Conservation (phyloP, 2,329 filamentous ascomycete species). For the Aureobasidium sp. region DNA sequence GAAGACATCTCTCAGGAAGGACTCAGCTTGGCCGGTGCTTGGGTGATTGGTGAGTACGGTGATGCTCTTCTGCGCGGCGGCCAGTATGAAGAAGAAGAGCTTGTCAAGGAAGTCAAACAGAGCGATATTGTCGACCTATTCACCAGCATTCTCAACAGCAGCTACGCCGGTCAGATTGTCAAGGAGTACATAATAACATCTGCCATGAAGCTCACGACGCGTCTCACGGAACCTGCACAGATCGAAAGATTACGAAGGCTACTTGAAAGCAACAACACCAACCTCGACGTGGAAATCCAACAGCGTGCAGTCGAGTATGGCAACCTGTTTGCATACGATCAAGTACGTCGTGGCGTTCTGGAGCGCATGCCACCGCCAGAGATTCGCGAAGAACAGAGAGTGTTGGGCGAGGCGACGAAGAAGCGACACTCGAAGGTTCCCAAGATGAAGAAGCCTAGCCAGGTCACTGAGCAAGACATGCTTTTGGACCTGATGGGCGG, state of each 20-base stretch:
- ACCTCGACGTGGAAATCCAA: constrained; percentile 90
- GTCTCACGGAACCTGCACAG: constrained; percentile 76
- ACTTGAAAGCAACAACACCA: constrained; percentile 70
- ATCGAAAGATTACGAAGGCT: constrained; percentile 77
- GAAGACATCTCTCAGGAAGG: constrained; percentile 98
- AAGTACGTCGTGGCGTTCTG: constrained; percentile 79
- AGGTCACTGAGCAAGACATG: constrained; percentile 85
- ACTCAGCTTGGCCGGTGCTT: constrained; percentile 83
- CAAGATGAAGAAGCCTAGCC: constrained; percentile 67
- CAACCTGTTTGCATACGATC: constrained; percentile 86
- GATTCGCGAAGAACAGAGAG: constrained; percentile 89
- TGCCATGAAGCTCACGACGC: constrained; percentile 87
- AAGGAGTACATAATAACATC: constrained; percentile 95
- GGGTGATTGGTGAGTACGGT: constrained; percentile 97
- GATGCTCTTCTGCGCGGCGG: constrained; percentile 83
- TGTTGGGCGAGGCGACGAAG: constrained; percentile 69
- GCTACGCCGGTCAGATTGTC: constrained; percentile 82
- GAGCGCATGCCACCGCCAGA: constrained; percentile 98
- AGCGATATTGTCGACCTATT: constrained; percentile 91
- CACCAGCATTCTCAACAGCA: constrained; percentile 84
- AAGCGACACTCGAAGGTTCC: constrained; percentile 45
- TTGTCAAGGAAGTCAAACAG: constrained; percentile 76
- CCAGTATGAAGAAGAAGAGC: constrained; percentile 88
- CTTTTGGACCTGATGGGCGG: constrained; percentile 90
- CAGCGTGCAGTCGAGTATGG: constrained; percentile 92